Conservation (phyloP, 1,284 basidiomycete genomes). For the Sporisorium exsertum region DNA sequence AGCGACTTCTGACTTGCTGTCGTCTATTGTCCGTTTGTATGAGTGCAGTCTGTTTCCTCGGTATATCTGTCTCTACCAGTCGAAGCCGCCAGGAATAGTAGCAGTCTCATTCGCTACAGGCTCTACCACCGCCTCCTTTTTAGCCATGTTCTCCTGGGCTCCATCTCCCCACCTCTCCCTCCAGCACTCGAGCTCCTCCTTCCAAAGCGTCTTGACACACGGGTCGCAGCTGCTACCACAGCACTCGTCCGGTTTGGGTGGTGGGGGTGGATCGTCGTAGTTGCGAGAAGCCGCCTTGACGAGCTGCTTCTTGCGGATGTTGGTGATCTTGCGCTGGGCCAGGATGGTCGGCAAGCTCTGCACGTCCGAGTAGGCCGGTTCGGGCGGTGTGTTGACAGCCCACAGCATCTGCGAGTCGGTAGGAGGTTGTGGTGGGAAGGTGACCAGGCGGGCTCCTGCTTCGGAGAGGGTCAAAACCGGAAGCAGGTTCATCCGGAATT, state of each 20-base stretch:
- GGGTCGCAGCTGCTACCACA: slow-evolving; percentile 56
- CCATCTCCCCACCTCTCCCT: slow-evolving; percentile 45
- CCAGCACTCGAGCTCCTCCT: slow-evolving; percentile 54
- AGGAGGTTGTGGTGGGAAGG: background rate
- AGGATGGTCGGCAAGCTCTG: slow-evolving; percentile 34
- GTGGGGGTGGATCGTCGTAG: slow-evolving; percentile 51
- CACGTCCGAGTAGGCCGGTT: slow-evolving; percentile 45
- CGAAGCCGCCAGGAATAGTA: slow-evolving; percentile 40
- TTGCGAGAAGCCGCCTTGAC: slow-evolving; percentile 45
- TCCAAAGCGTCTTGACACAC: slow-evolving; percentile 59
- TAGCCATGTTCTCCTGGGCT: slow-evolving; percentile 13
- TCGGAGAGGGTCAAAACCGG: background rate
- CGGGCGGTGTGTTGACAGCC: slow-evolving; percentile 26
- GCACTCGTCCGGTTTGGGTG: slow-evolving; percentile 55
- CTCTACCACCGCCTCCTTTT: slow-evolving; percentile 4
- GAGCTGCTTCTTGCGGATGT: slow-evolving; percentile 56
- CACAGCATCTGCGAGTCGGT: slow-evolving; percentile 14
- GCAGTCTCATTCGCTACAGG: slow-evolving; percentile 1
- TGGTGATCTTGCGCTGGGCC: slow-evolving; percentile 43
- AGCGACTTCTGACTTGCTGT: background rate
- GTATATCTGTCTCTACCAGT: slow-evolving; percentile 31
- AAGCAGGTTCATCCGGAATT: slow-evolving; percentile 7
- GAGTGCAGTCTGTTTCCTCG: too few species aligned
- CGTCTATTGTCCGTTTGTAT: too few species aligned
- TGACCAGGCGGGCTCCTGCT: background rate